phyloP scores from a whole-genome alignment of 495 filamentous ascomycete species.

The Baudoinia panamericana region DNA sequence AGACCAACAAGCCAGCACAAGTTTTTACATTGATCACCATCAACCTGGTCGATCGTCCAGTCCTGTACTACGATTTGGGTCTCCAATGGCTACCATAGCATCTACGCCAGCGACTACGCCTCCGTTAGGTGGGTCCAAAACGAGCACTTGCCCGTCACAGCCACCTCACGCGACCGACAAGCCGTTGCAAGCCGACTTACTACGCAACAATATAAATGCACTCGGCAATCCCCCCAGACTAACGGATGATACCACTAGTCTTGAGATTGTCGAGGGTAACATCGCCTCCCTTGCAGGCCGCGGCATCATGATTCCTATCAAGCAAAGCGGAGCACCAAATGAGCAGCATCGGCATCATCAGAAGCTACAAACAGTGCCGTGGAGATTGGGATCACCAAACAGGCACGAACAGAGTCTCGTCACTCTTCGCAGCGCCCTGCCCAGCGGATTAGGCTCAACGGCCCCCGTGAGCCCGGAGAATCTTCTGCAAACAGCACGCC shows the following conservation, averaged over 20 bases:
- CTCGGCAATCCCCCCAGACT: no score
- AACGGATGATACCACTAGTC: no score
- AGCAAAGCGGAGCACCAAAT: background rate
- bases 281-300: conserved; percentile 1
- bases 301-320: conserved; percentile 4
- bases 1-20: no score
- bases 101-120: conserved; percentile 1
- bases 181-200: no score
- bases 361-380: background rate
- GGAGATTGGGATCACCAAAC: background rate
- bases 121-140: no score
- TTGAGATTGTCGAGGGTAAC: background rate
- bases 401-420: background rate
- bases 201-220: no score
- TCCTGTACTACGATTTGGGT: background rate
- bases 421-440: background rate
- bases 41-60: no score
- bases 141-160: no score
- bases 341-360: background rate
- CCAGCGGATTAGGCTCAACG: background rate
- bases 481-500: no score
- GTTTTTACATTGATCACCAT: no score
- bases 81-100: background rate
- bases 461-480: conserved; percentile 1
- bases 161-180: no score